A percentile compares a stretch with the other conserved stretches of the same genome.
phyloP scores from a whole-genome alignment of 768 basidiomycete genomes.

The Suillus lakei region DNA sequence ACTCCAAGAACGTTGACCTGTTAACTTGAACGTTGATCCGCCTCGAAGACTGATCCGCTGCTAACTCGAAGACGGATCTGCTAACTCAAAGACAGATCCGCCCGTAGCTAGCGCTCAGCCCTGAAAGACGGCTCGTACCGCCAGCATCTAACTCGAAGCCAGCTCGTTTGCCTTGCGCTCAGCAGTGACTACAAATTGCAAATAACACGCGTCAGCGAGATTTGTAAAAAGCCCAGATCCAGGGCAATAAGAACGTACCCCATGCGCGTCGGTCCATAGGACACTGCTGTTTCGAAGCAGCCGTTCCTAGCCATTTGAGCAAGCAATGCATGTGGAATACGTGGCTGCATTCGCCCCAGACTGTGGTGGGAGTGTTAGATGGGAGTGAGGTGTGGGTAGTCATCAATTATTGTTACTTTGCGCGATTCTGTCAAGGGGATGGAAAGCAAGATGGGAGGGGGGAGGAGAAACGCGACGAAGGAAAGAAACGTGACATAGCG shows the following conservation, averaged over 20 bases:
- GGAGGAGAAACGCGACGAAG: background rate
- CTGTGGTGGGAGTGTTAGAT: constrained; percentile 43
- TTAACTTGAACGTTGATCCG: background rate
- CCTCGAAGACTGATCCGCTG: background rate
- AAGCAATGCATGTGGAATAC: constrained; percentile 99
- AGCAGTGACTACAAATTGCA: constrained; percentile 48
- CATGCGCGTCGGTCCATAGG: constrained; percentile 97
- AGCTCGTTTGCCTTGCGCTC: constrained; percentile 50
- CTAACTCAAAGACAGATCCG: background rate
- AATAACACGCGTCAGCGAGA: background rate
- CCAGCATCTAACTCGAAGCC: constrained; percentile 7
- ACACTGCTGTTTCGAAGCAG: constrained; percentile 91
- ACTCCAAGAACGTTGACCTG: background rate
- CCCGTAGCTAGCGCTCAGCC: background rate
- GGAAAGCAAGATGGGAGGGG: background rate
- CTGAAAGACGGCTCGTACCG: background rate
- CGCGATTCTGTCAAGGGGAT: background rate
- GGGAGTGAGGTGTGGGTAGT: background rate
- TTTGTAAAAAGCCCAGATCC: background rate
- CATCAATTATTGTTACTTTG: background rate
- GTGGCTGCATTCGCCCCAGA: constrained; percentile 98
- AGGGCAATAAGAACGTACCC: constrained; percentile 62
- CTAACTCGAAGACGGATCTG: background rate
- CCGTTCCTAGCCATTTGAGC: constrained; percentile 92
- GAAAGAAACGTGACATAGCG: constrained; percentile 19